Base-by-base conservation (phyloP, 2,329 filamentous ascomycete species). In the Trichoderma koningii region DNA sequence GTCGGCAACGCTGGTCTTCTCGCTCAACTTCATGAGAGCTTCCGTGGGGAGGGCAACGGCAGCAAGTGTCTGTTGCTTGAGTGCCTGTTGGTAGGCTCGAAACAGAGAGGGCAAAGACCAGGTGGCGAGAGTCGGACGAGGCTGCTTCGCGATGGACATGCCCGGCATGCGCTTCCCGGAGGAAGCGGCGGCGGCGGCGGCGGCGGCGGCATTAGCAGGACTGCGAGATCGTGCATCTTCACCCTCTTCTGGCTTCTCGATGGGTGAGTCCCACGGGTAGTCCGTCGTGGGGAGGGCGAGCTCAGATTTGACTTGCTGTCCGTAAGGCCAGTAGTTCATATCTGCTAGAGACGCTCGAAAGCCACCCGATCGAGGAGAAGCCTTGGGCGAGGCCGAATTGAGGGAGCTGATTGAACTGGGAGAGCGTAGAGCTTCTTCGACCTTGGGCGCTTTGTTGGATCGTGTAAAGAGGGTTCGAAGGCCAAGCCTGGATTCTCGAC, bases 71-170 rank as follows among this genome's bases (percentile, higher is more conserved):
- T 86, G 87, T 74, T 95, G 86, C 72, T 90, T 93, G 69, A 92
- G 84, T 3, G 92, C 87, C 76, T 96, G 93, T 0, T 91, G 89
- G 73, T 93, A 96, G 14, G 91, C 92, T 74, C 96, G 90, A 75
- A 93, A 96, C 14, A 97, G 79, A 2, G 92, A 91, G 7, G 92
- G 91, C 17, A 88, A 85, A 64, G 86, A 84, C 88, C 88, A 91
- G 14, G 77, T 76, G 4, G 78, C 75, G 26, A 81, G 68, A 3
- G 75, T 72, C 30, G 76, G 76, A 63, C 75, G 72, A 4, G 66
- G 30, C 26, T 70, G 57, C 62, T 70, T 72, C 4, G 53, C 2
- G 26, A 56, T 55, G 59, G 62, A 59, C 69, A 69, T 17, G 68
- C 62, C 56, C 51, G 64, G 56, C 44, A 45, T 61, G 57, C 66